Percentiles rank a stretch among this genome's conserved stretches.
Conservation (phyloP, 345 rosid species). For the Gossypium anomalum region DNA sequence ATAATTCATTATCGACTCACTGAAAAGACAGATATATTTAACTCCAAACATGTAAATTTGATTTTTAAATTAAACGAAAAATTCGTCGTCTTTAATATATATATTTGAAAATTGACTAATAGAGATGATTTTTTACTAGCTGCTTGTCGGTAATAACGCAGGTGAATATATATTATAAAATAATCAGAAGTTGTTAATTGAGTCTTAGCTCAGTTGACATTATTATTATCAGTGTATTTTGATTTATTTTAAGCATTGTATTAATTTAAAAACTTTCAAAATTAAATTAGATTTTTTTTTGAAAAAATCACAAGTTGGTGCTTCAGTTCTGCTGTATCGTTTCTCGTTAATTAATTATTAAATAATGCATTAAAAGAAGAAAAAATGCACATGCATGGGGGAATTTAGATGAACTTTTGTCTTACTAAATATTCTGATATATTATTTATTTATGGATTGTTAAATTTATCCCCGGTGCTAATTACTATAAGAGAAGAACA, state of each 20-base stretch:
- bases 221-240: too few species aligned
- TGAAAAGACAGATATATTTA: too few species aligned
- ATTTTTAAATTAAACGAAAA: neutral
- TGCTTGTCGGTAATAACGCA: slow-evolving; percentile 73
- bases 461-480: slow-evolving; percentile 64
- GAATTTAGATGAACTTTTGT: neutral
- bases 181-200: too few species aligned
- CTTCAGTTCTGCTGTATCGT: too few species aligned
- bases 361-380: too few species aligned
- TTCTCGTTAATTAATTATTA: too few species aligned
- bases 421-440: neutral
- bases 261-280: too few species aligned
- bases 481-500: slow-evolving; percentile 74
- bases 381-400: too few species aligned
- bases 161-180: slow-evolving; percentile 32
- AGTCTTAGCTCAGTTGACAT: fast-evolving
- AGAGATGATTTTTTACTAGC: slow-evolving; percentile 29
- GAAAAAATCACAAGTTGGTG: too few species aligned
- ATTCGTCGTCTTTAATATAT: neutral
- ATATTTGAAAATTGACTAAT: neutral
- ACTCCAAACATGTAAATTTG: slow-evolving; percentile 45
- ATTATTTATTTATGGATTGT: slow-evolving; percentile 53
- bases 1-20: too few species aligned
- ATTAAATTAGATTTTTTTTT: too few species aligned
- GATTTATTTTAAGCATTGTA: too few species aligned